Percentiles rank a stretch among this genome's conserved stretches.
Evolutionary conservation across 352 stramenopile genomes (phyloP).

Genomic region (Globisporangium nunn): DNA sequence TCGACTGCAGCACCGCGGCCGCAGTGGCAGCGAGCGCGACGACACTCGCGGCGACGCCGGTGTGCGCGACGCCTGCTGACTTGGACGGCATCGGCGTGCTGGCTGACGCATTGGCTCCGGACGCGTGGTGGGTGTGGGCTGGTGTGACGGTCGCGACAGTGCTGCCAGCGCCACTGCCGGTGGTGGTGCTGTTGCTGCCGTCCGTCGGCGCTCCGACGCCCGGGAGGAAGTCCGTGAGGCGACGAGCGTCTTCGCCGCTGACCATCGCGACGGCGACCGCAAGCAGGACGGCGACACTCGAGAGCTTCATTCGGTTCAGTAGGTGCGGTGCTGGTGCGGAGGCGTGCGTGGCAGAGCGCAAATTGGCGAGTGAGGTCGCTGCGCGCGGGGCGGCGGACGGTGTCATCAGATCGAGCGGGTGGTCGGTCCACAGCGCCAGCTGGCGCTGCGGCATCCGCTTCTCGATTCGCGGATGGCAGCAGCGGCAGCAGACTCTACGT

Average conservation of each 20-base stretch:
- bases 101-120: constrained; percentile 12
- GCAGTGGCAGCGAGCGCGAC: constrained; percentile 21
- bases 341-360: background rate
- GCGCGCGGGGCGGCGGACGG: background rate
- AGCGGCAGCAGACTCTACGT: background rate
- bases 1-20: constrained; percentile 6
- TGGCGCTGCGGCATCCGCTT: background rate
- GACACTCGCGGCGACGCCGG: constrained; percentile 12
- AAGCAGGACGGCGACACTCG: constrained; percentile 2
- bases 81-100: constrained; percentile 8
- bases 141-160: constrained; percentile 3
- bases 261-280: constrained; percentile 1
- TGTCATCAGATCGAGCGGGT: background rate
- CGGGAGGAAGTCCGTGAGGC: constrained; percentile 9
- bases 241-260: background rate
- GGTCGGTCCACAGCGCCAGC: background rate
- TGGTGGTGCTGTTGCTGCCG: constrained; percentile 7
- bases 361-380: constrained; percentile 6
- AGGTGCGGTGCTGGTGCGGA: no score
- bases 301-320: constrained; percentile 1
- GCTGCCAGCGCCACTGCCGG: constrained; percentile 13
- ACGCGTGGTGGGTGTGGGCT: constrained; percentile 2
- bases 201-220: constrained; percentile 7
- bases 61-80: constrained; percentile 1
- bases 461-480: background rate